Evolutionary conservation across 1,284 basidiomycete genomes (phyloP), one percentile per base, ranked within the genome.

Genomic region (Heterobasidion occidentale): DNA sequence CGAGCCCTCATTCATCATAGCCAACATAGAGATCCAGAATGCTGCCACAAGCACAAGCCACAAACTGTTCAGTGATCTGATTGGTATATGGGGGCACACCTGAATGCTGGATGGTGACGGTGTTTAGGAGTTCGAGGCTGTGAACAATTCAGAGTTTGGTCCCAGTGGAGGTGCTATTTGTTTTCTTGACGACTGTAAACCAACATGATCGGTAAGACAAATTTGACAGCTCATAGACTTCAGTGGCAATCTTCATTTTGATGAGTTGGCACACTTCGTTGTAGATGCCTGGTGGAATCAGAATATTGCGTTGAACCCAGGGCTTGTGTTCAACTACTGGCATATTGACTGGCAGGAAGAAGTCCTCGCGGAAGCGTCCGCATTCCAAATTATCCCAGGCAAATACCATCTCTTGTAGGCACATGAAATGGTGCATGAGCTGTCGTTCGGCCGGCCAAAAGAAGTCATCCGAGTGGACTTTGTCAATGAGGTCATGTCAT

Each of bases 361-460:
- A 42, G 38, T 42, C 38, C 15, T 42, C 38, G 3, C 15, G 15
- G 15, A 42, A 42, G n/a, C 15, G 38, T 9, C 38, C 38, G 15
- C 38, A 2, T 15, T 42, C 15, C 9, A 15, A 11, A 15, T 3
- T 2, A 3, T 42, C 15, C 15, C 38, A 42, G 9, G 38, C 38
- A 42, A 42, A 2, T 9, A 1, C 38, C 15, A 11, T 15, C 9
- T 42, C 15, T 15, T 42, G 38, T 15, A 42, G 9, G 15, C 38
- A 42, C 38, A 42, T 42, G 15, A 42, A 42, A 15, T 42, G 38
- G 15, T 42, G 2, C 38, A 42, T 42, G 38, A 42, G 38, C 9
- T 42, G 9, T 11, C 38, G 3, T 42, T 42, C 2, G 17, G 46
- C 46, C 9, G 46, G 46, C 9, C 46, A 48, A 2, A 73, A 52